Percentiles rank a stretch among this genome's conserved stretches.
These are phyloP conservation scores for Aspergillus avenaceus DNA, from an alignment of 495 filamentous ascomycete species.

Conservation along the genomic window DNA sequence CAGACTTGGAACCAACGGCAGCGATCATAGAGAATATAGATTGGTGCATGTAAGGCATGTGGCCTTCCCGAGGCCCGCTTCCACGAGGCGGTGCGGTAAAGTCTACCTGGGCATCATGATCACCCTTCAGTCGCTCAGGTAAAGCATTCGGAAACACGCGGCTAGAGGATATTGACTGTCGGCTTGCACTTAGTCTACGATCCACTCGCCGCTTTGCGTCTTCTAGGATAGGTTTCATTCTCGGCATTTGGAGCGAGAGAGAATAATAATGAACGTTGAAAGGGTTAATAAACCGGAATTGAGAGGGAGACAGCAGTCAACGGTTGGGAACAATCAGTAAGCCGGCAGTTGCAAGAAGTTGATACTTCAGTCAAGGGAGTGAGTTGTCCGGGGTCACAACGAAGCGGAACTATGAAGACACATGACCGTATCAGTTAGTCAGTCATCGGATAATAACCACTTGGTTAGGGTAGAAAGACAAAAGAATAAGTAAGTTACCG, in stretches of 20 bases:
- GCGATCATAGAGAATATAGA: constrained; percentile 92
- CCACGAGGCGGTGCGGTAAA: constrained; percentile 55
- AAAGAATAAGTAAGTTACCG: neutral
- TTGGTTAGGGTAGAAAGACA: neutral
- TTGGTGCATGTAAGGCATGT: constrained; percentile 77
- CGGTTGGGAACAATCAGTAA: constrained; percentile 1
- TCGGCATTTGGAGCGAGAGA: constrained; percentile 6
- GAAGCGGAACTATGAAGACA: neutral
- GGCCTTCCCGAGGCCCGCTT: constrained; percentile 32
- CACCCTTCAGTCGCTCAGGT: constrained; percentile 72
- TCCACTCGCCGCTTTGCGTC: constrained; percentile 30
- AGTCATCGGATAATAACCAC: neutral
- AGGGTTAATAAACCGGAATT: neutral
- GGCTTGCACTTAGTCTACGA: constrained; percentile 30
- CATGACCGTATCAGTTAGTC: neutral
- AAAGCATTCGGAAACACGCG: constrained; percentile 64
- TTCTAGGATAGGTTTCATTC: constrained; percentile 31
- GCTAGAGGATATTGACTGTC: constrained; percentile 28
- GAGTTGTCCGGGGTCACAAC: neutral
- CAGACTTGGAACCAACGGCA: constrained; percentile 75
- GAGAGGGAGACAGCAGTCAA: neutral
- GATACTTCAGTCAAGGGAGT: neutral
- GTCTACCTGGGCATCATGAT: constrained; percentile 70
- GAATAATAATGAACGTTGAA: constrained; percentile 5
- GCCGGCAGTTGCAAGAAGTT: constrained; percentile 8